These are phyloP conservation scores for Paramecium primaurelia DNA, from an alignment of 73 alveolate genomes.

Conservation along the genomic window DNA sequence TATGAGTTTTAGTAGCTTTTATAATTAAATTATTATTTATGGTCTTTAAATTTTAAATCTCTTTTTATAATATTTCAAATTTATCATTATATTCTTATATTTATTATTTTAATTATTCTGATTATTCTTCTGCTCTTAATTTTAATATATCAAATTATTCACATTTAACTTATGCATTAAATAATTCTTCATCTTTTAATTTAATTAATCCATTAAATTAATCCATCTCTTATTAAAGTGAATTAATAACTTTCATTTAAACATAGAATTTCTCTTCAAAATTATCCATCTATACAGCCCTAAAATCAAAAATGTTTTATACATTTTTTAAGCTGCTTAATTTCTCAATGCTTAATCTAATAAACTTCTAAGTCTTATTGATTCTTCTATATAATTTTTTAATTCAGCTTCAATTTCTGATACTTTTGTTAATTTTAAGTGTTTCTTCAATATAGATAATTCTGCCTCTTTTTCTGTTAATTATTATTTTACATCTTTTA, in stretches of 20 bases:
- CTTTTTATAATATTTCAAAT: neutral
- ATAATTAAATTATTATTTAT: slow-evolving; percentile 34
- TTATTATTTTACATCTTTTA: neutral
- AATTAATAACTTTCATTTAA: slow-evolving; percentile 21
- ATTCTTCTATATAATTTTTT: slow-evolving; percentile 18
- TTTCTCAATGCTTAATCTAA: slow-evolving; percentile 26
- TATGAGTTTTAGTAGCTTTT: neutral
- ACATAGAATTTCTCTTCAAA: slow-evolving; percentile 45
- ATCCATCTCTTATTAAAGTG: slow-evolving; percentile 35
- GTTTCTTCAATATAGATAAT: neutral
- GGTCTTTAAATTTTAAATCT: neutral
- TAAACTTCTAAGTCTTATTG: slow-evolving; percentile 10
- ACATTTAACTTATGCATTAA: slow-evolving; percentile 7
- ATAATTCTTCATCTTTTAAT: slow-evolving; percentile 44
- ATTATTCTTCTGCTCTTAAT: slow-evolving; percentile 11
- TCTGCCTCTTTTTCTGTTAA: slow-evolving; percentile 9
- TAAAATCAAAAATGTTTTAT: neutral
- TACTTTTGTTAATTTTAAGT: neutral
- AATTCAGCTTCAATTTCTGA: slow-evolving; percentile 15
- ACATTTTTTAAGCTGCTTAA: slow-evolving; percentile 15
- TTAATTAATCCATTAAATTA: neutral
- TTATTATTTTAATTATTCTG: neutral
- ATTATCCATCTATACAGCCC: slow-evolving; percentile 25
- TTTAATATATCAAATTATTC: slow-evolving; percentile 32
- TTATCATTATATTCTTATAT: neutral